Evolutionary conservation across 768 basidiomycete species (phyloP).

Genomic region (Rhodotorula diobovata): DNA sequence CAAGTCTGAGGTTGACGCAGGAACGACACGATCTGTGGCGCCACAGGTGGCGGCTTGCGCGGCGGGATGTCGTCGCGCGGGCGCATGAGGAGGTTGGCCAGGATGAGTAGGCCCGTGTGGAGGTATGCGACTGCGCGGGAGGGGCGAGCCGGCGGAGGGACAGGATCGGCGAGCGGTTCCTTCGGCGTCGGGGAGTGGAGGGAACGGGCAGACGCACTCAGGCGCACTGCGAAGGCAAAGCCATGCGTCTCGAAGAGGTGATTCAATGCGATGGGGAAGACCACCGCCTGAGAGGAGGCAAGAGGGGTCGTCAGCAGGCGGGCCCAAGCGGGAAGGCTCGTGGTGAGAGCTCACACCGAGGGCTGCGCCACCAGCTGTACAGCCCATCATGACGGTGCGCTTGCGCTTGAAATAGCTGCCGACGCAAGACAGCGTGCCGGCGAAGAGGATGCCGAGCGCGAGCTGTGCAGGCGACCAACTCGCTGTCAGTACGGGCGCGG

Average conservation of each 20-base stretch:
- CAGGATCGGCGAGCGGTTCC: neutral
- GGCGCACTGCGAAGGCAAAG: constrained; percentile 7
- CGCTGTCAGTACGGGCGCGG: too few relatives aligned
- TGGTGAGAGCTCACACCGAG: neutral
- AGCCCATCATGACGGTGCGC: constrained; percentile 6
- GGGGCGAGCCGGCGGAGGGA: neutral
- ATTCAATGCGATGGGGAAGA: constrained; percentile 48
- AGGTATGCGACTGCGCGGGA: constrained; percentile 8
- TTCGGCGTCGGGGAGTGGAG: too few relatives aligned
- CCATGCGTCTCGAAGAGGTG: constrained; percentile 36
- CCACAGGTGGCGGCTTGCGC: neutral
- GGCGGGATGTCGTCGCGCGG: constrained; percentile 14
- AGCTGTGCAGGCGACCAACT: constrained; percentile 44
- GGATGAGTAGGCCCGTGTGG: constrained; percentile 58
- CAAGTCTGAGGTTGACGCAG: constrained; percentile 44
- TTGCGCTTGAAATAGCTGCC: constrained; percentile 51
- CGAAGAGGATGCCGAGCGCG: constrained; percentile 55
- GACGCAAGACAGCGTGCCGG: constrained; percentile 53
- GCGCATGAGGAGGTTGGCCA: constrained; percentile 62
- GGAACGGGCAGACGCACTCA: neutral
- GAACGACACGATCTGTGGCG: constrained; percentile 3
- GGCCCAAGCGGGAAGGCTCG: too few relatives aligned
- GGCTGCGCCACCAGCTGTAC: neutral
- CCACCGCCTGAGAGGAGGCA: constrained; percentile 9
- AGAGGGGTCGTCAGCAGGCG: neutral